A percentile compares a stretch with the other conserved stretches of the same genome.
phyloP scores from a whole-genome alignment of 2,329 filamentous ascomycete species.

The Trichoderma koningii region DNA sequence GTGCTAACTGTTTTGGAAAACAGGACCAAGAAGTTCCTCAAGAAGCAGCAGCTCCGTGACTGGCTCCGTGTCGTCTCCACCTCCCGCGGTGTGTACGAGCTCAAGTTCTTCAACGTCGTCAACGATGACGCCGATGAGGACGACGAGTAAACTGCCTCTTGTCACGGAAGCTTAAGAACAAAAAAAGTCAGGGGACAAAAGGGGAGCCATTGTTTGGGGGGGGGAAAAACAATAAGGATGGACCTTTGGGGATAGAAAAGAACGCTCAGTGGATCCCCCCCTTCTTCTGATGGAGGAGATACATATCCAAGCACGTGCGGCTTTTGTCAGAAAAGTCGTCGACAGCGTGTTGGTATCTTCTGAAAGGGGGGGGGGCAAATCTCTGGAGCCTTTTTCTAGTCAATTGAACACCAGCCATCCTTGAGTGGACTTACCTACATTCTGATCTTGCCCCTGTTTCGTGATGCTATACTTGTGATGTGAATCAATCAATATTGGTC shows the following conservation, averaged over 20 bases:
- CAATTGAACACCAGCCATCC: slow-evolving; percentile 37
- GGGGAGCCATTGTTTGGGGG: not conserved
- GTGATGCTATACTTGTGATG: not conserved
- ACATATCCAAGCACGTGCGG: slow-evolving; percentile 8
- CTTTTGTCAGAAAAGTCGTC: not conserved
- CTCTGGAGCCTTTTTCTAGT: slow-evolving; percentile 2
- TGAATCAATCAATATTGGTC: not conserved
- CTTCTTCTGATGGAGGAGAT: not conserved
- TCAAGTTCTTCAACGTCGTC: slow-evolving; percentile 99
- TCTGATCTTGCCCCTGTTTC: no score
- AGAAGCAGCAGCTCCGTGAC: slow-evolving; percentile 99
- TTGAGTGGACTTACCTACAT: slow-evolving; percentile 26
- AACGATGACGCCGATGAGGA: slow-evolving; percentile 98
- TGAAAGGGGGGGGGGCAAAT: not conserved
- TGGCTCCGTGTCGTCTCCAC: slow-evolving; percentile 99
- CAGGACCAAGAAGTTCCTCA: slow-evolving; percentile 99
- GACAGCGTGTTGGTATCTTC: slow-evolving; percentile 13
- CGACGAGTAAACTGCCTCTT: slow-evolving; percentile 74
- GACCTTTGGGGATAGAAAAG: not conserved
- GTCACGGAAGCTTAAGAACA: not conserved
- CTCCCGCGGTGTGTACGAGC: slow-evolving; percentile 97
- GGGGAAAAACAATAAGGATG: not conserved
- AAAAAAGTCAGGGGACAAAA: not conserved
- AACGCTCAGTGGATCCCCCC: not conserved
- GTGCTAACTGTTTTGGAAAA: not conserved